Conservation (phyloP, 164 flowering plant genomes). For the Paratinospora sagittata region DNA sequence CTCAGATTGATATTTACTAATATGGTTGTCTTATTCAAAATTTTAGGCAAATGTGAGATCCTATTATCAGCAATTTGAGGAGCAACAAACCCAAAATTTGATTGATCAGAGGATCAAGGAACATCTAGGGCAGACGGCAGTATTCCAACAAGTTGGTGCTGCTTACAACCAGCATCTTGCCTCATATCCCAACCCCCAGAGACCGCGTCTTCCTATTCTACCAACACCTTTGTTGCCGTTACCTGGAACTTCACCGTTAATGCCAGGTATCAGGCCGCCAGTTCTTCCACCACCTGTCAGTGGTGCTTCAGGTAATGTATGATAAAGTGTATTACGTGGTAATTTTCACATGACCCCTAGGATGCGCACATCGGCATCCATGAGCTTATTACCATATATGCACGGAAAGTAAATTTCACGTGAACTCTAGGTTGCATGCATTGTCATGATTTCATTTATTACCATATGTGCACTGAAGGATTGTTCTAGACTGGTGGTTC, state of each 20-base stretch:
- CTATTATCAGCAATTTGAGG: conserved; percentile 93
- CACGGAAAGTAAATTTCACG: too few relatives aligned
- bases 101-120: conserved; percentile 93
- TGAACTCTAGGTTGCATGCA: too few relatives aligned
- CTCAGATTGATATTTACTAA: neutral
- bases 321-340: neutral
- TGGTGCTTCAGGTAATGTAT: conserved; percentile 41
- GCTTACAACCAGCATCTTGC: conserved; percentile 62
- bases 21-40: neutral
- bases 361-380: neutral
- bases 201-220: conserved; percentile 62
- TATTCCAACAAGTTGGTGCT: conserved; percentile 82
- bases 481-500: too few relatives aligned
- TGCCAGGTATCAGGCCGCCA: conserved; percentile 75
- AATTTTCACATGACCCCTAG: too few relatives aligned
- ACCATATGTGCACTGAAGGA: too few relatives aligned
- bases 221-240: conserved; percentile 48
- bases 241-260: conserved; percentile 31
- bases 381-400: too few relatives aligned
- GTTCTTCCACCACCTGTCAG: conserved; percentile 47
- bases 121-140: conserved; percentile 82
- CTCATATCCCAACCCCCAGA: conserved; percentile 32
- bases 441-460: too few relatives aligned
- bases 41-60: conserved; percentile 78
- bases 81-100: conserved; percentile 86